Base-by-base conservation (phyloP, 208 protist genomes). In the Acanthamoeba rhysodes region DNA sequence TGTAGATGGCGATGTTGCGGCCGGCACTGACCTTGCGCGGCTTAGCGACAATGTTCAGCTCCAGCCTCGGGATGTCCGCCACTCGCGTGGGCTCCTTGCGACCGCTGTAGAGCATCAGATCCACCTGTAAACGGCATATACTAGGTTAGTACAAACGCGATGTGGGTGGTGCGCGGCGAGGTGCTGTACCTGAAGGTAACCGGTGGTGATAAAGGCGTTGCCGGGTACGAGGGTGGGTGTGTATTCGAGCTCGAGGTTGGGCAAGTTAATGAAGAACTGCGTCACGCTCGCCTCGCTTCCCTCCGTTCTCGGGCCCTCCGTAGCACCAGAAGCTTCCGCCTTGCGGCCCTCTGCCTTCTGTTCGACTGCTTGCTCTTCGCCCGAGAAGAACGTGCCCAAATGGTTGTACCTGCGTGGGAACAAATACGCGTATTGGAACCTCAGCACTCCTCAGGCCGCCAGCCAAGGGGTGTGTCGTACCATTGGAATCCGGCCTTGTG, bases 401-500 rank as follows among this genome's bases (percentile, higher is more conserved):
- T 82, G 74, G 32, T 45, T 82, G 24, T 82, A 50, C 74, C 74
- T 82, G 37, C 14, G 8, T 34, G n/a, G n/a, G n/a, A n/a, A n/a
- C n/a, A n/a, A n/a, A n/a, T n/a, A n/a, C n/a, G n/a, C n/a, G n/a
- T n/a, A n/a, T n/a, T n/a, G n/a, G n/a, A n/a, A n/a, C n/a, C n/a
- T n/a, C n/a, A n/a, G n/a, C n/a, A n/a, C n/a, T n/a, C n/a, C n/a
- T n/a, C n/a, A n/a, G n/a, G n/a, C n/a, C n/a, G n/a, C n/a, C n/a
- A n/a, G n/a, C n/a, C n/a, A n/a, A n/a, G n/a, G n/a, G 27, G 24
- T 7, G 62, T 20, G 62, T 6, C 59, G 74, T 82, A 55, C 74
- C 74, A 82, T 82, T 82, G 41, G 45, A 53, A 82, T 7, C 74
- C 74, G 74, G 74, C 74, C 74, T 82, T 82, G 74, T 82, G 74